phyloP scores from a whole-genome alignment of 176 grass and related monocot genomes.

The Alloteropsis semialata region DNA sequence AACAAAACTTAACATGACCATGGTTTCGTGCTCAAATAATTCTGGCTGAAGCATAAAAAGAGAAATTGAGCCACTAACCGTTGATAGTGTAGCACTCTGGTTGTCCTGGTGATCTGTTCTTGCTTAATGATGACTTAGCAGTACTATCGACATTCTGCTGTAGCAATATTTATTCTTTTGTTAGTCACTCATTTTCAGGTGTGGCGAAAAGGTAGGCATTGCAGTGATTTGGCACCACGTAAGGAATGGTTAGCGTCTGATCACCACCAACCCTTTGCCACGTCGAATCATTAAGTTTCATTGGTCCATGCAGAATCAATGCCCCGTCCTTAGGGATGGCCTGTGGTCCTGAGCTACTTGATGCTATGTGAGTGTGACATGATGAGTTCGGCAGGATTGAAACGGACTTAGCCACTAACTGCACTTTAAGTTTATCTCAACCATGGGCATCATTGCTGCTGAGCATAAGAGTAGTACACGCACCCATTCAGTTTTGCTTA shows the following conservation, averaged over 20 bases:
- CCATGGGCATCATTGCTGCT: constrained; percentile 23
- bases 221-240: neutral
- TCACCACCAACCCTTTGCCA: constrained; percentile 2
- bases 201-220: neutral
- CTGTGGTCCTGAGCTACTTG: constrained; percentile 36
- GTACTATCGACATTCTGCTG: neutral
- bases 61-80: neutral
- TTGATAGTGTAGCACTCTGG: neutral
- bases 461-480: constrained; percentile 21
- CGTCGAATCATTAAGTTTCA: constrained; percentile 4
- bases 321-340: neutral
- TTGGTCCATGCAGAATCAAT: constrained; percentile 40
- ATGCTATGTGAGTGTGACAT: constrained; percentile 40
- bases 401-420: constrained; percentile 29
- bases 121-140: neutral
- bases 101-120: constrained; percentile 4
- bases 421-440: constrained; percentile 32
- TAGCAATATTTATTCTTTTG: neutral
- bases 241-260: constrained; percentile 12
- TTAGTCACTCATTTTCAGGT: constrained; percentile 7
- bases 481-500: constrained; percentile 3
- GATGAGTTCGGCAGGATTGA: constrained; percentile 44
- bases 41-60: neutral
- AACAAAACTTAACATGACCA: neutral
- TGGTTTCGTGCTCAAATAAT: neutral